These are phyloP conservation scores for Lactarius vividus DNA, from an alignment of 768 basidiomycete species.

Conservation along the genomic window DNA sequence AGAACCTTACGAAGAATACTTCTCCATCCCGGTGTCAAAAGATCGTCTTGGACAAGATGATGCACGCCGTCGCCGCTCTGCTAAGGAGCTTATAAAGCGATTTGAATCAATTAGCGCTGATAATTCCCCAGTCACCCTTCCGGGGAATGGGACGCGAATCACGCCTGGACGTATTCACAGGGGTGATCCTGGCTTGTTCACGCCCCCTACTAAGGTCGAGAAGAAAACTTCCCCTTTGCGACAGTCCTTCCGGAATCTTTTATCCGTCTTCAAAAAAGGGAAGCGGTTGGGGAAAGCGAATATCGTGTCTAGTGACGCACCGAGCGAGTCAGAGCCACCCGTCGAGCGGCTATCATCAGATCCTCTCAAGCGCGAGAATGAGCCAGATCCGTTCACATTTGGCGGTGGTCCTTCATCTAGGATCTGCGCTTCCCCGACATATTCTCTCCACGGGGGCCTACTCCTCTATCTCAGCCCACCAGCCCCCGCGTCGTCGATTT, in stretches of 20 bases:
- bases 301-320: constrained; percentile 19
- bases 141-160: constrained; percentile 12
- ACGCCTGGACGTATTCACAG: constrained; percentile 25
- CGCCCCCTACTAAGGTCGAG: constrained; percentile 36
- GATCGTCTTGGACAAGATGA: not conserved
- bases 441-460: constrained; percentile 35
- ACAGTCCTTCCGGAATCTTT: constrained; percentile 60
- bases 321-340: constrained; percentile 15
- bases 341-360: not conserved
- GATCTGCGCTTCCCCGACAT: constrained; percentile 27
- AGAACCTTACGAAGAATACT: constrained; percentile 27
- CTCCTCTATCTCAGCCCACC: constrained; percentile 49
- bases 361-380: not conserved
- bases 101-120: constrained; percentile 45
- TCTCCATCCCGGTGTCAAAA: constrained; percentile 19
- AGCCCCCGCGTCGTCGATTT: constrained; percentile 29
- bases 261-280: constrained; percentile 59
- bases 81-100: constrained; percentile 52
- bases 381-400: not conserved
- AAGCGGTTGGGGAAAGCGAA: constrained; percentile 31
- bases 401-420: constrained; percentile 16
- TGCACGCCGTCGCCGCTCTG: constrained; percentile 32
- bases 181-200: constrained; percentile 26
- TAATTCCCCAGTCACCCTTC: not conserved
- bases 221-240: constrained; percentile 55